A percentile compares a stretch with the other conserved stretches of the same genome.
Evolutionary conservation across 176 grass and related monocot genomes (phyloP).

Genomic region (Carex scoparia): DNA sequence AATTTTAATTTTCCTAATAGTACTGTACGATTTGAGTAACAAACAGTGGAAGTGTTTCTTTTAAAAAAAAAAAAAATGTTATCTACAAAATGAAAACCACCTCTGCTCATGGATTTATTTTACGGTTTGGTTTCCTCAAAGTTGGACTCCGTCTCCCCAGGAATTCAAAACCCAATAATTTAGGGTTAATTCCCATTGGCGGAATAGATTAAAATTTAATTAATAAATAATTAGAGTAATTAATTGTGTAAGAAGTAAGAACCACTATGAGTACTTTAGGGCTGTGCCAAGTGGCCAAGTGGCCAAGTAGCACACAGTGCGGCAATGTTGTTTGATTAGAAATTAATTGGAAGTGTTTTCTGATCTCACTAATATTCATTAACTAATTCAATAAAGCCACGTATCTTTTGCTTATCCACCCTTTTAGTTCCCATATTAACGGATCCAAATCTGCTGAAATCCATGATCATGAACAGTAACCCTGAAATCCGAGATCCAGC

Average conservation of each 20-base stretch:
- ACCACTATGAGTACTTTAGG: not conserved
- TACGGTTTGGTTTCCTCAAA: not conserved
- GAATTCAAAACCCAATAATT: conserved; percentile 11
- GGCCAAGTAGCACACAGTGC: not conserved
- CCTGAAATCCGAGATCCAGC: too few relatives aligned
- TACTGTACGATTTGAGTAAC: not conserved
- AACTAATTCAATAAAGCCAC: not conserved
- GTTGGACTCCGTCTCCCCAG: not conserved
- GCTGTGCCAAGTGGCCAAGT: conserved; percentile 12
- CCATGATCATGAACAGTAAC: too few relatives aligned
- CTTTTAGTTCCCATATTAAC: not conserved
- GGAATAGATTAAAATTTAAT: not conserved
- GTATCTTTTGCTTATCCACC: not conserved
- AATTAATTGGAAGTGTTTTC: not conserved
- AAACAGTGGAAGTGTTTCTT: conserved; percentile 4
- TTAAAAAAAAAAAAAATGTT: not conserved
- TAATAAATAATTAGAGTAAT: not conserved
- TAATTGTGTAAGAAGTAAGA: conserved; percentile 2
- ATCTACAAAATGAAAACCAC: not conserved
- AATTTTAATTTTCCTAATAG: not conserved
- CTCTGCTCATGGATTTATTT: conserved; percentile 8
- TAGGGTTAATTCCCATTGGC: conserved; percentile 24
- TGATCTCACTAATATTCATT: not conserved
- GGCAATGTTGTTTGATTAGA: not conserved
- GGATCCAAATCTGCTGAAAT: too few relatives aligned